phyloP scores from a whole-genome alignment of 1,284 basidiomycete species.

The Phaffia rhodozyma region DNA sequence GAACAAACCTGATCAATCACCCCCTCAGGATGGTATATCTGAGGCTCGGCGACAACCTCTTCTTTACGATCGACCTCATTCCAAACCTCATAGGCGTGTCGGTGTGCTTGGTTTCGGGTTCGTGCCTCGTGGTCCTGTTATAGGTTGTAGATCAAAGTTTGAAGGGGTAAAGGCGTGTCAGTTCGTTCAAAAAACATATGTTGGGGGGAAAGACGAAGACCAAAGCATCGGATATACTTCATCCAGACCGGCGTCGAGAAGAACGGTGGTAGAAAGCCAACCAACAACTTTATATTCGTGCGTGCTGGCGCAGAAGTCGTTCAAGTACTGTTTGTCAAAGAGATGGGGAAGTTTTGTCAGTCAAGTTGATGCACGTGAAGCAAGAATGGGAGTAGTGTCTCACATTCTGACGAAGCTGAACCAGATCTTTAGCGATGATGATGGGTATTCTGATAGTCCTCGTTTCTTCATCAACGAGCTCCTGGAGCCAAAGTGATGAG shows the following conservation, averaged over 20 bases:
- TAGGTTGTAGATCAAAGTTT: no score
- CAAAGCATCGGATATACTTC: slow-evolving; percentile 22
- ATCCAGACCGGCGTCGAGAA: slow-evolving; percentile 40
- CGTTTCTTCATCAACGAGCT: slow-evolving; percentile 44
- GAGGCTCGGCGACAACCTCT: no score
- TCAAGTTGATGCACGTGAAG: no score
- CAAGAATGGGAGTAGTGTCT: not conserved
- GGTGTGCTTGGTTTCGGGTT: slow-evolving; percentile 23
- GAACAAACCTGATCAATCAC: no score
- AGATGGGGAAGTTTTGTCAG: not conserved
- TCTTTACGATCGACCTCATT: no score
- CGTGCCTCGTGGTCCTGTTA: slow-evolving; percentile 31
- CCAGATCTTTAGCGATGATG: slow-evolving; percentile 28
- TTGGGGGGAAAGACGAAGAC: slow-evolving; percentile 17
- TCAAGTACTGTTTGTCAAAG: slow-evolving; percentile 30
- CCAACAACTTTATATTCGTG: slow-evolving; percentile 43
- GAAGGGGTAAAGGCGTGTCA: no score
- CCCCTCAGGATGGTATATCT: no score
- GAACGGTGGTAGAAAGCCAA: slow-evolving; percentile 12
- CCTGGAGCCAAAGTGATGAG: slow-evolving; percentile 53
- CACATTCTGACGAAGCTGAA: slow-evolving; percentile 22
- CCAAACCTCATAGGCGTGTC: slow-evolving; percentile 22
- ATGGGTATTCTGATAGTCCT: slow-evolving; percentile 35
- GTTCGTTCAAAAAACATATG: no score
- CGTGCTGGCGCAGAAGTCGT: slow-evolving; percentile 45